phyloP scores from a whole-genome alignment of 441 rosid species.

The Gossypium gossypioides region DNA sequence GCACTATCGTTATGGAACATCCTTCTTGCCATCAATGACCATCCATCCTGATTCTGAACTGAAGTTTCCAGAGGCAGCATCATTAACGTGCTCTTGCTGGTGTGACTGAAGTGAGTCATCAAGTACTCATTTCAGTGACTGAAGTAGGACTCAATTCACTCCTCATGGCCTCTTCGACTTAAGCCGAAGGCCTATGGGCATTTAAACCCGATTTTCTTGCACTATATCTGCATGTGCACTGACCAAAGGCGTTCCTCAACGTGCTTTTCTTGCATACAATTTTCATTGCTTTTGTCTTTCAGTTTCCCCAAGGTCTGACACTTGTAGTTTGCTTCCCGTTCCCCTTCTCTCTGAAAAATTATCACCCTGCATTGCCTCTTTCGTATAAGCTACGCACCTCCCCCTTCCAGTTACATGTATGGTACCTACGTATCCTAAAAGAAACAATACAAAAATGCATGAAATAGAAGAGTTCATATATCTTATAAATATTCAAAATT shows the following conservation, averaged over 20 bases:
- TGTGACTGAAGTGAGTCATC: conserved; percentile 13
- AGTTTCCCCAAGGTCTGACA: conserved; percentile 10
- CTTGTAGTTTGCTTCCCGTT: conserved; percentile 14
- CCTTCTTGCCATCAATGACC: conserved; percentile 11
- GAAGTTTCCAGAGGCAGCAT: conserved; percentile 5
- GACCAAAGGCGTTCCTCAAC: conserved; percentile 9
- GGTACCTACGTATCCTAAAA: no score
- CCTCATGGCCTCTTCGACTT: background rate
- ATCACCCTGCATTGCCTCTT: conserved; percentile 31
- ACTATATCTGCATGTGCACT: conserved; percentile 11
- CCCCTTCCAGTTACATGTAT: background rate
- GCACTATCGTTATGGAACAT: conserved; percentile 16
- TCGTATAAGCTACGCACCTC: conserved; percentile 10
- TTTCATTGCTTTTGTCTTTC: conserved; percentile 10
- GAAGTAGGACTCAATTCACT: conserved; percentile 15
- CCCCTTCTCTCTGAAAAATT: conserved; percentile 16
- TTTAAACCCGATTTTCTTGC: conserved; percentile 21
- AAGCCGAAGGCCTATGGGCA: conserved; percentile 4
- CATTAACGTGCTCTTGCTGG: conserved; percentile 13
- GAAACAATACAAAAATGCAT: background rate
- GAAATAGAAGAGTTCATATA: background rate
- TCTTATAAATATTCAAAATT: background rate
- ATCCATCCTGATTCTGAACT: conserved; percentile 9
- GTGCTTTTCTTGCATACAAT: conserved; percentile 8
- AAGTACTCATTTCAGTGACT: conserved; percentile 20